Evolutionary conservation across 225 moss, liverwort and hornwort species (phyloP).

Genomic region (Bryum argenteum): DNA sequence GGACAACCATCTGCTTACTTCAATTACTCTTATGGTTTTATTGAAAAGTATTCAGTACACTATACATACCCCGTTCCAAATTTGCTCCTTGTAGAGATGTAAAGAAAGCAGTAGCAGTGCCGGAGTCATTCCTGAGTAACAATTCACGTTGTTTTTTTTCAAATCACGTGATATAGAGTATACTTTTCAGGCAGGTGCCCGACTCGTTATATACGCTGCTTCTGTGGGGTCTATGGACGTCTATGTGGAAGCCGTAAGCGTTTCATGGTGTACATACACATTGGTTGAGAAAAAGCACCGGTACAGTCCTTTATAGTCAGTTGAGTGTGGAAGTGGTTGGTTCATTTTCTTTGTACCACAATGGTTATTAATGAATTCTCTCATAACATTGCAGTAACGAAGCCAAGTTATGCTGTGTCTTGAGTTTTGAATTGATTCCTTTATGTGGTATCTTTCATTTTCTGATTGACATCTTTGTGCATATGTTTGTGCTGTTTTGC

Average conservation of each 20-base stretch:
- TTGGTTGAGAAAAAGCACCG: background rate
- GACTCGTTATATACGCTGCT: conserved; percentile 22
- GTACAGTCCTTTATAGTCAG: too few relatives aligned
- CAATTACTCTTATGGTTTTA: conserved; percentile 33
- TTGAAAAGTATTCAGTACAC: conserved; percentile 18
- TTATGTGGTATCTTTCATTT: too few relatives aligned
- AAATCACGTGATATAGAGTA: conserved; percentile 43
- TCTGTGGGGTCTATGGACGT: conserved; percentile 16
- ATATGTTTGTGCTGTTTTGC: too few relatives aligned
- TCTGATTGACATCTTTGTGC: too few relatives aligned
- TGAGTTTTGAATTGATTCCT: too few relatives aligned
- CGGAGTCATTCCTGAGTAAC: conserved; percentile 36
- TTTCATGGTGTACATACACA: conserved; percentile 24
- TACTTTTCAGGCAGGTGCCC: conserved; percentile 30
- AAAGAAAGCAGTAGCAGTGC: conserved; percentile 47
- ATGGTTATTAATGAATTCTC: too few relatives aligned
- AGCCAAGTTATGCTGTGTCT: too few relatives aligned
- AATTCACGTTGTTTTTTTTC: conserved; percentile 28
- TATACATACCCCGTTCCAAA: conserved; percentile 37
- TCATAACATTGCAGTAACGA: too few relatives aligned
- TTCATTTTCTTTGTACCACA: too few relatives aligned
- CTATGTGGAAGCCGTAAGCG: too few relatives aligned
- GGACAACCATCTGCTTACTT: conserved; percentile 30
- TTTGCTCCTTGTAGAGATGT: conserved; percentile 51
- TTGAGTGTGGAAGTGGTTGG: too few relatives aligned